Base-by-base conservation (phyloP, 176 grass and related monocot genomes). In the Cenchrus americanus region DNA sequence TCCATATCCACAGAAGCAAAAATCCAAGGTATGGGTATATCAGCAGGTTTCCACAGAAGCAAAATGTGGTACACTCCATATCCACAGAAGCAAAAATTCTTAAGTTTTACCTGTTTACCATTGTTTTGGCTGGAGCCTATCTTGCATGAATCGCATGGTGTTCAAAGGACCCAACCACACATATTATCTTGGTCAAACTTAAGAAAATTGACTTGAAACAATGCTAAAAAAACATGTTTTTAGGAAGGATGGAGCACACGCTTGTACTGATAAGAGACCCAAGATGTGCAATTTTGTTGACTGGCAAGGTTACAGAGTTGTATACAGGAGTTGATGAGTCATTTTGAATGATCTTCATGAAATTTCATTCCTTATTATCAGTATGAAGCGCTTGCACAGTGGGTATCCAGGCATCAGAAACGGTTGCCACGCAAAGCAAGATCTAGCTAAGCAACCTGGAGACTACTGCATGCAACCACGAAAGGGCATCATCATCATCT, bases 241-340 rank as follows among this genome's bases (percentile, higher is more conserved):
- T 9, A 7, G 92, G 77, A 90, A 22, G 34, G 34, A 37, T 37
- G 34, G 34, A 87, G 93, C 73, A 53, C 73, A 53, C 87, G 61
- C 70, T 92, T 26, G 83, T 95, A 15, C 90, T 92, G n/a, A 11
- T 88, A 50, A 83, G 93, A 82, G 93, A 88, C n/a, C 90, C 41
- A 95, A 90, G 58, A 80, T 90, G 64, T 90, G 90, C 83, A 95
- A 95, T 69, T 90, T 95, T 81, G 85, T 95, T 40, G 90, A 95
- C n/a, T 95, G 93, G 93, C 91, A 80, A 52, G 86, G 93, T 22
- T 89, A 80, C 86, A 95, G 87, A 82, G 71, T 95, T 87, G 90
- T 95, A 6, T 95, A 95, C 23, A 90, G 84, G 84, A 90, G 93
- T 90, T 95, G 87, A 18, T 66, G 48, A 67, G 5, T 14, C 14